phyloP scores from a whole-genome alignment of 2,329 filamentous ascomycete species.

The Catunica adiposa region DNA sequence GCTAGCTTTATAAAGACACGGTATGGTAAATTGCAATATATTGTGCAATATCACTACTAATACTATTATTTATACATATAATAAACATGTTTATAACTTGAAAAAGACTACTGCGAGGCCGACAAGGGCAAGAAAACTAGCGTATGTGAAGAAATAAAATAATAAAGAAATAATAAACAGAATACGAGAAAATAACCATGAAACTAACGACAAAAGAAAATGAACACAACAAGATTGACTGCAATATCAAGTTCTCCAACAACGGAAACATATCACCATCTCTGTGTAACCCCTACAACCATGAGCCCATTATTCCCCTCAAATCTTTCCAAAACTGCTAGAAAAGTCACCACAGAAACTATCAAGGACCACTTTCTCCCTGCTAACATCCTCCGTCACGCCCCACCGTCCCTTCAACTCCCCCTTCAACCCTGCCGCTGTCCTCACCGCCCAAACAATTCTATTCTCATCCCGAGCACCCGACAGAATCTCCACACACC shows the following conservation, averaged over 20 bases:
- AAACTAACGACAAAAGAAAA: background rate
- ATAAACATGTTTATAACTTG: no score
- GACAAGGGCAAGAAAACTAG: no score
- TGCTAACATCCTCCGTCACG: background rate
- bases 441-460: conserved; percentile 7
- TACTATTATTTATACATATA: no score
- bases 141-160: no score
- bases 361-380: background rate
- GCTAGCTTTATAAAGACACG: no score
- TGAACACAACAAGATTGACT: background rate
- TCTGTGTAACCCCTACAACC: background rate
- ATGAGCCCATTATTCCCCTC: background rate
- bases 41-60: no score
- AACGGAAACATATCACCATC: background rate
- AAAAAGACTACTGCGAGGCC: no score
- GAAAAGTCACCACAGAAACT: conserved; percentile 10
- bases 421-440: background rate
- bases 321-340: conserved; percentile 3
- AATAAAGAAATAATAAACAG: no score
- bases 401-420: background rate
- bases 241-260: background rate
- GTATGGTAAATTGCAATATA: no score
- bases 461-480: background rate
- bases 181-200: no score
- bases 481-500: conserved; percentile 1